Conservation (phyloP, 148 eudicot genomes). For the Amaranthus cruentus region DNA sequence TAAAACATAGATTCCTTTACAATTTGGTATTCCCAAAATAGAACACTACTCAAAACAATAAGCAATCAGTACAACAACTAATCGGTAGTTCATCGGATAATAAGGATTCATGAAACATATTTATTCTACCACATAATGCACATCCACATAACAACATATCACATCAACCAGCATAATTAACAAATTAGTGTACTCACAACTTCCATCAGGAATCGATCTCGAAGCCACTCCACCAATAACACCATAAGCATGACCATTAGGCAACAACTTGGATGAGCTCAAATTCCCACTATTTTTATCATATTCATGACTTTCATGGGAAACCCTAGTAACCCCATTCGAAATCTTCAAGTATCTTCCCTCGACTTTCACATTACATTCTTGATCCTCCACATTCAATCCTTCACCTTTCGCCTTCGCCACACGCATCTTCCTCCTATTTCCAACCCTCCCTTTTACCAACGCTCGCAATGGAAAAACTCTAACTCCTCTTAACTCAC, state of each 20-base stretch:
- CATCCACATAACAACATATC: background rate
- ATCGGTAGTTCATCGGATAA: background rate
- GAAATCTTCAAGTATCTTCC: slow-evolving; percentile 25
- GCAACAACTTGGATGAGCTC: slow-evolving; percentile 20
- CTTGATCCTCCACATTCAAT: slow-evolving; percentile 19
- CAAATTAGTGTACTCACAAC: slow-evolving; percentile 37
- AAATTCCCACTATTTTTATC: slow-evolving; percentile 18
- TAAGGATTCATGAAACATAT: background rate
- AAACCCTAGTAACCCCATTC: slow-evolving; percentile 37
- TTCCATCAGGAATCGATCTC: slow-evolving; percentile 27
- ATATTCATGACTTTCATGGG: slow-evolving; percentile 27
- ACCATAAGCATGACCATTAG: slow-evolving; percentile 28
- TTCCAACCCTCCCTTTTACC: slow-evolving; percentile 55
- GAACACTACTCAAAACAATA: background rate
- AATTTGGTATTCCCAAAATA: background rate
- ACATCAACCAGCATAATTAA: background rate
- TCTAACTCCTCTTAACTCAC: slow-evolving; percentile 79
- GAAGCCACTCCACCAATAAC: slow-evolving; percentile 15
- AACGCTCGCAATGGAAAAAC: slow-evolving; percentile 56
- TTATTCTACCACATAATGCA: background rate
- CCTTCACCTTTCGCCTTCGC: slow-evolving; percentile 25
- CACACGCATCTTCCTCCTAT: slow-evolving; percentile 20
- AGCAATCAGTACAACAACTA: background rate
- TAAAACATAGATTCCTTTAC: background rate
- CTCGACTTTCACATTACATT: slow-evolving; percentile 15